phyloP scores from a whole-genome alignment of 352 stramenopile genomes.

The Phytophthora rubi region DNA sequence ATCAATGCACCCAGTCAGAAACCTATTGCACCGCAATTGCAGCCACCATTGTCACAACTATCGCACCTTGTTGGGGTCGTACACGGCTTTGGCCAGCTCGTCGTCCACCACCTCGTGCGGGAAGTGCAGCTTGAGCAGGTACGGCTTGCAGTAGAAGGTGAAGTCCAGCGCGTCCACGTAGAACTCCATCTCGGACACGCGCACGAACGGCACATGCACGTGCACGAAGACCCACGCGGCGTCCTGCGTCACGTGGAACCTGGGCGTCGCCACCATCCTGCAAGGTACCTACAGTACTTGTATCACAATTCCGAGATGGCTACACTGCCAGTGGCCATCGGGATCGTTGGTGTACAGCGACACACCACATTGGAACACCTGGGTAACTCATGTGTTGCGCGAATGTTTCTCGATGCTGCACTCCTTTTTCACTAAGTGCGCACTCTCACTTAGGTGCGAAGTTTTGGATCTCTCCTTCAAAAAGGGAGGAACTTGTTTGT shows the following conservation, averaged over 20 bases:
- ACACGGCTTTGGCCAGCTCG: slow-evolving; percentile 90
- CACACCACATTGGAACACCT: background rate
- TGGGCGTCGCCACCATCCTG: slow-evolving; percentile 81
- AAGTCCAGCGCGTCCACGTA: slow-evolving; percentile 91
- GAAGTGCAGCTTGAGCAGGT: slow-evolving; percentile 97
- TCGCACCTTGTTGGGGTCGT: slow-evolving; percentile 88
- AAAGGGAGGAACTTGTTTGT: slow-evolving; percentile 10
- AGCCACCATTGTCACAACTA: background rate
- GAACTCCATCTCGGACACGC: slow-evolving; percentile 93
- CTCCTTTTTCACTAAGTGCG: background rate
- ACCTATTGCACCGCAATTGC: slow-evolving; percentile 5
- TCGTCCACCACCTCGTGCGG: slow-evolving; percentile 89
- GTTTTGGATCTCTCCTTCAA: slow-evolving; percentile 35
- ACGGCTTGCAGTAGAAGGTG: slow-evolving; percentile 97
- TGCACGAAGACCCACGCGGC: slow-evolving; percentile 85
- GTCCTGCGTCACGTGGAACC: slow-evolving; percentile 87
- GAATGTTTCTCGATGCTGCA: too few relatives aligned
- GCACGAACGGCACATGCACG: slow-evolving; percentile 91
- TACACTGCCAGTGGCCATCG: slow-evolving; percentile 1
- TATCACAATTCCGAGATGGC: slow-evolving; percentile 42
- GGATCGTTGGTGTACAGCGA: background rate
- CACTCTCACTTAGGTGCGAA: background rate
- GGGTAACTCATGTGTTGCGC: too few relatives aligned
- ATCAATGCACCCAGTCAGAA: slow-evolving; percentile 1
- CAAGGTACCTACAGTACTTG: slow-evolving; percentile 23